These are phyloP conservation scores for Apophysomyces sp. DNA, from an alignment of 371 early-diverging fungal species.

Conservation along the genomic window DNA sequence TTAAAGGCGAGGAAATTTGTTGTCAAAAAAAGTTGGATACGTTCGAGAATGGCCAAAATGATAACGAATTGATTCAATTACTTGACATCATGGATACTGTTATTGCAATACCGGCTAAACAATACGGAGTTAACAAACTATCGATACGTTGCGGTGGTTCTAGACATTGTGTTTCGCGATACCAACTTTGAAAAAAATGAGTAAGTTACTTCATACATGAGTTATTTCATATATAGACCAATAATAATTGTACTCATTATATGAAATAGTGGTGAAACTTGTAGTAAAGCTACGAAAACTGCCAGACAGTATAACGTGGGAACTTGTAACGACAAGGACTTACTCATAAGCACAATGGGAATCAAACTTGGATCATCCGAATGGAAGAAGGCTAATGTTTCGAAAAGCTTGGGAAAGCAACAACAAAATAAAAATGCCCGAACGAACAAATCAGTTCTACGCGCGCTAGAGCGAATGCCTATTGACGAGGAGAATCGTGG, in stretches of 20 bases:
- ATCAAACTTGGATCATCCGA: constrained; percentile 3
- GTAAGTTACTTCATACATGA: constrained; percentile 1
- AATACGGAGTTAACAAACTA: neutral
- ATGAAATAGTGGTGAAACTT: constrained; percentile 1
- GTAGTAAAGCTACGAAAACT: constrained; percentile 1
- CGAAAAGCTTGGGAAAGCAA: neutral
- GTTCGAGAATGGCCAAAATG: neutral
- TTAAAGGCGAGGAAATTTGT: neutral
- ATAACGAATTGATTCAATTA: neutral
- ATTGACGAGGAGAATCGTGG: neutral
- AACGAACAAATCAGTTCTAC: constrained; percentile 6
- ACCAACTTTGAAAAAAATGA: constrained; percentile 2
- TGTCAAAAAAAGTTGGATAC: constrained; percentile 1
- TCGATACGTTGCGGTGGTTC: neutral
- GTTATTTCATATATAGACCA: neutral
- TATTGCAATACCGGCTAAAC: neutral
- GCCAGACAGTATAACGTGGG: neutral
- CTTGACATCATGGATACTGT: neutral
- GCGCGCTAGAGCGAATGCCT: neutral
- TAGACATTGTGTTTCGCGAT: constrained; percentile 2
- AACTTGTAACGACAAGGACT: neutral
- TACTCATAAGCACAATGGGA: neutral
- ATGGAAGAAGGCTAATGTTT: constrained; percentile 3
- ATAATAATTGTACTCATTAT: neutral
- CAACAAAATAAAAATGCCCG: constrained; percentile 1